Base-by-base conservation (phyloP, 305 asterid genomes). In the Ruellia speciosa region DNA sequence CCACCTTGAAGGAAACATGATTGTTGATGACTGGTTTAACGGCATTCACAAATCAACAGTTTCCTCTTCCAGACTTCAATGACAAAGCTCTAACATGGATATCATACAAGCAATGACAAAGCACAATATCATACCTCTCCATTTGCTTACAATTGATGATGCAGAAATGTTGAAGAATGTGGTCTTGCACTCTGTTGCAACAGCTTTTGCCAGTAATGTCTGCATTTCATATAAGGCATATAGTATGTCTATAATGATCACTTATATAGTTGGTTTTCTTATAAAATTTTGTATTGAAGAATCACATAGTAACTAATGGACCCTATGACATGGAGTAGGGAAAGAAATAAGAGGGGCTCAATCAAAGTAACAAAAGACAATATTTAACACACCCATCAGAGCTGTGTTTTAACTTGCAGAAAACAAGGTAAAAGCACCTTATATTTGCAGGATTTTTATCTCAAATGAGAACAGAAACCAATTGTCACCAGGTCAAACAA, bases 151-250 rank as follows among this genome's bases (percentile, higher is more conserved):
- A 54, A 90, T 80, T 43, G 96, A 90, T 73, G 98, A 87, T 66
- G 98, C 96, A 69, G 98, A 90, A 64, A 90, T 90, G 75, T 90
- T 90, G 85, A 90, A 90, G 78, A 87, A 87, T 63, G 98, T 90
- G 20, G 95, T 90, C 3, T 90, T 87, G 85, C 96, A 90, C 77
- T 90, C 96, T 14, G 98, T 87, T 57, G 98, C 98, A 64, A 90
- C 96, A 79, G 95, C 95, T 74, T 90, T 90, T 56, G 96, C 98
- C 68, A 90, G 86, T 93, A 90, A 87, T 52, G 98, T 90, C 98
- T 90, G 85, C 73, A 72, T 55, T 14, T 47, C n/a, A 47, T 6
- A 47, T 16, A 47, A 15, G 52, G 14, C 52, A 35, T 35, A 20
- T 37, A 7, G 2, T 11, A 1, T 12, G 33, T 47, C 16, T 11